Percentiles rank a stretch among this genome's conserved stretches.
phyloP scores from a whole-genome alignment of 2,329 filamentous ascomycete genomes.

The Fusarium palustre region DNA sequence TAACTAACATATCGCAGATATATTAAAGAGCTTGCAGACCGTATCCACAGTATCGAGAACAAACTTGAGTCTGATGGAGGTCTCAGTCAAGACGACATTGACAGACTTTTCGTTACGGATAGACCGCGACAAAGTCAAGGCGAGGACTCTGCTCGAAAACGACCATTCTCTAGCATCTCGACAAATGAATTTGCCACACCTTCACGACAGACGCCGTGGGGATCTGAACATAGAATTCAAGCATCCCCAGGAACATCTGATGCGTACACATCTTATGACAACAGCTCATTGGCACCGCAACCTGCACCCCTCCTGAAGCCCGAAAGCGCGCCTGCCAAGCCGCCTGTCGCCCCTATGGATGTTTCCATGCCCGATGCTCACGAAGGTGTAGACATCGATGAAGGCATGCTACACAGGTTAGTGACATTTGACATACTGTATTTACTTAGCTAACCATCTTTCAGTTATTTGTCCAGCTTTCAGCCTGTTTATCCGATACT shows the following conservation, averaged over 20 bases:
- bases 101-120: conserved; percentile 55
- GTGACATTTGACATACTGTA: conserved; percentile 29
- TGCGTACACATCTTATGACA: conserved; percentile 51
- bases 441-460: conserved; percentile 17
- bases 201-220: conserved; percentile 60
- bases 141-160: conserved; percentile 55
- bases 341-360: conserved; percentile 52
- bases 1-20: conserved; percentile 65
- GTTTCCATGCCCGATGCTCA: conserved; percentile 51
- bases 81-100: conserved; percentile 60
- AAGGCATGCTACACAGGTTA: conserved; percentile 60
- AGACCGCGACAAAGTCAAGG: conserved; percentile 50
- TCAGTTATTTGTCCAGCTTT: conserved; percentile 71
- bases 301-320: conserved; percentile 56
- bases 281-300: conserved; percentile 60
- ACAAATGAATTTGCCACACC: conserved; percentile 56
- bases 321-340: conserved; percentile 53
- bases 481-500: conserved; percentile 77
- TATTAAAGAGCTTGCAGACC: conserved; percentile 90
- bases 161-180: conserved; percentile 63
- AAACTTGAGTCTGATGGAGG: conserved; percentile 71
- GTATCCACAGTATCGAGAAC: conserved; percentile 84
- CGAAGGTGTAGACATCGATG: conserved; percentile 55
- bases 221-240: conserved; percentile 60
- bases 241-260: conserved; percentile 55